Conservation (phyloP, 2,329 filamentous ascomycete genomes). For the Hypoxylon sp. region DNA sequence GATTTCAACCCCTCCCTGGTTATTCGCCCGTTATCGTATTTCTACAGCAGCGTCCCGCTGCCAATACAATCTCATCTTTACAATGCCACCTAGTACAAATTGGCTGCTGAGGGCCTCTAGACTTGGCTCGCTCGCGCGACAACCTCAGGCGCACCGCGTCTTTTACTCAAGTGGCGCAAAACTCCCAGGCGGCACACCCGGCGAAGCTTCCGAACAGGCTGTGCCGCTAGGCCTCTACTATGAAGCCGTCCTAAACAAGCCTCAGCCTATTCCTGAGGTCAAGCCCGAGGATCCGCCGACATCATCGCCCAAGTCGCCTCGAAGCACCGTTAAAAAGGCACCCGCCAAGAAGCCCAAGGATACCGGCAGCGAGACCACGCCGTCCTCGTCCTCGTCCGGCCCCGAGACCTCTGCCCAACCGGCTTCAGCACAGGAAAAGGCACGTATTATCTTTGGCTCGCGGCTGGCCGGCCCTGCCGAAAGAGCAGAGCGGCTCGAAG, state of each 20-base stretch:
- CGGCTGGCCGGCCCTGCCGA: constrained; percentile 77
- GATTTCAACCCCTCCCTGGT: not conserved
- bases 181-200: constrained; percentile 41
- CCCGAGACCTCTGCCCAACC: constrained; percentile 50
- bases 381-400: constrained; percentile 40
- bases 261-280: constrained; percentile 50
- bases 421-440: constrained; percentile 60
- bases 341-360: constrained; percentile 38
- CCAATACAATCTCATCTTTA: not conserved
- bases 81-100: constrained; percentile 38
- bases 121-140: constrained; percentile 31
- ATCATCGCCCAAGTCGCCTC: constrained; percentile 48
- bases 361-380: not conserved
- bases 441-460: constrained; percentile 82
- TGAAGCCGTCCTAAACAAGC: constrained; percentile 60
- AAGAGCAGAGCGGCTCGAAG: constrained; percentile 66
- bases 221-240: constrained; percentile 66
- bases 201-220: constrained; percentile 50
- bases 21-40: not conserved
- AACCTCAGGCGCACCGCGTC: constrained; percentile 28
- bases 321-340: constrained; percentile 36
- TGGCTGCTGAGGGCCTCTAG: constrained; percentile 39
- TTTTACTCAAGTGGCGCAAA: constrained; percentile 37
- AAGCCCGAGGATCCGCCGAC: constrained; percentile 56
- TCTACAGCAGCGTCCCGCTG: not conserved